Evolutionary conservation across 164 flowering plant genomes (phyloP).

Genomic region (Akebia trifoliata): DNA sequence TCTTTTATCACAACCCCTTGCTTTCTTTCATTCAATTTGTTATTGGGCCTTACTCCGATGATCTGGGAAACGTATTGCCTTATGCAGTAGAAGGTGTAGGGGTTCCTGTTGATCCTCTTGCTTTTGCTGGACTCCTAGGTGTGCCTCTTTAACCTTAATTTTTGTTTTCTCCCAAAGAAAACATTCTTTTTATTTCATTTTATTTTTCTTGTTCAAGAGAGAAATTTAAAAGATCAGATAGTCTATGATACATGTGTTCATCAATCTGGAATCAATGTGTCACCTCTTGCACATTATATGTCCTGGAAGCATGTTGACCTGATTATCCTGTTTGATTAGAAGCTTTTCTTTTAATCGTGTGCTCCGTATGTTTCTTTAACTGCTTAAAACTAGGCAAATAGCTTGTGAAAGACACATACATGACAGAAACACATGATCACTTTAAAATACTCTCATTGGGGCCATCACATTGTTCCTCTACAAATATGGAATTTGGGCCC

Average conservation of each 20-base stretch:
- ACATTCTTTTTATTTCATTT: too few species aligned
- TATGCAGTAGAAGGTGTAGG: slow-evolving; percentile 98
- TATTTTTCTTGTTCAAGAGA: too few species aligned
- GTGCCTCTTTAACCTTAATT: slow-evolving; percentile 17
- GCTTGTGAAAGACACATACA: too few species aligned
- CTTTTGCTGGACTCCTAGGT: slow-evolving; percentile 96
- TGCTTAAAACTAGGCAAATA: too few species aligned
- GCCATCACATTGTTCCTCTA: not conserved
- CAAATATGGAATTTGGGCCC: not conserved
- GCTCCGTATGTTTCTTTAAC: too few species aligned
- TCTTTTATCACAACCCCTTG: slow-evolving; percentile 84
- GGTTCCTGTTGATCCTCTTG: slow-evolving; percentile 94
- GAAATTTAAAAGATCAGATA: too few species aligned
- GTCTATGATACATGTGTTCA: too few species aligned
- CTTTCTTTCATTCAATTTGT: slow-evolving; percentile 86
- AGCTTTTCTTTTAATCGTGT: too few species aligned
- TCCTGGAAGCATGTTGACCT: not conserved
- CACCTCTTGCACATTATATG: not conserved
- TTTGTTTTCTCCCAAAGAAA: not conserved
- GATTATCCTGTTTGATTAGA: not conserved
- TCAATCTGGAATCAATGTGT: too few species aligned
- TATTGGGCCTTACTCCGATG: slow-evolving; percentile 90
- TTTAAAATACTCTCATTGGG: too few species aligned
- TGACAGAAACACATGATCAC: not conserved
- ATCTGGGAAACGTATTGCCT: slow-evolving; percentile 93